Evolutionary conservation across 2,329 filamentous ascomycete genomes (phyloP).

Genomic region (Pseudonectria buxi): DNA sequence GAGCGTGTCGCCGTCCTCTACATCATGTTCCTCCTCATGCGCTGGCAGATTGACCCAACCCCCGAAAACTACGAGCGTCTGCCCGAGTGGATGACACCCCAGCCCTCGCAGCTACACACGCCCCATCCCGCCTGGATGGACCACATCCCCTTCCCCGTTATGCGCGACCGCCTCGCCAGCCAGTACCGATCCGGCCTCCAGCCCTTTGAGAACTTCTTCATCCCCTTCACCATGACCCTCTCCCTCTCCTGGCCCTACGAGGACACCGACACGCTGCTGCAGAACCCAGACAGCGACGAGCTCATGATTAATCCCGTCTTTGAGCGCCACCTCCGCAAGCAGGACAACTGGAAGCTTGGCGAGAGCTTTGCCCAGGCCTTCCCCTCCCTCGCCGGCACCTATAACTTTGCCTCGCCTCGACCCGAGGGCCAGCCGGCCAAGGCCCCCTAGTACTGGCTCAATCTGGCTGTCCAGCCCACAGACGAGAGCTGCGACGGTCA

Average conservation of each 20-base stretch:
- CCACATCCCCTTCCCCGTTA: slow-evolving; percentile 69
- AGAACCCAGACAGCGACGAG: slow-evolving; percentile 52
- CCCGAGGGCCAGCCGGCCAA: not conserved
- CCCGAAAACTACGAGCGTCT: slow-evolving; percentile 72
- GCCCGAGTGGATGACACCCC: slow-evolving; percentile 65
- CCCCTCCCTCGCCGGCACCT: slow-evolving; percentile 37
- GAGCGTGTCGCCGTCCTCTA: slow-evolving; percentile 79
- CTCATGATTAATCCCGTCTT: slow-evolving; percentile 81
- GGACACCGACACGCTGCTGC: slow-evolving; percentile 60
- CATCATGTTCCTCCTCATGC: slow-evolving; percentile 80
- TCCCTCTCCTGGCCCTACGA: slow-evolving; percentile 82
- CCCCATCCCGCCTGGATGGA: slow-evolving; percentile 79
- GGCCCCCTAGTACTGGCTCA: not conserved
- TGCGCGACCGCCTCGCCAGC: slow-evolving; percentile 61
- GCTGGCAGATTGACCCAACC: slow-evolving; percentile 77
- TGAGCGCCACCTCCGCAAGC: slow-evolving; percentile 66
- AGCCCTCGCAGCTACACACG: slow-evolving; percentile 56
- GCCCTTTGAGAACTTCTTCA: slow-evolving; percentile 74
- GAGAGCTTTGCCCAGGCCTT: slow-evolving; percentile 59
- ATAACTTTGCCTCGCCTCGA: slow-evolving; percentile 15
- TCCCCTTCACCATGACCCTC: slow-evolving; percentile 71
- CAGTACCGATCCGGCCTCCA: slow-evolving; percentile 44
- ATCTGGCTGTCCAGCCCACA: not conserved
- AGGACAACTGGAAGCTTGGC: slow-evolving; percentile 79
- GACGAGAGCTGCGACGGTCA: no score